Base-by-base conservation (phyloP, 352 stramenopile genomes). In the Phytophthora cajani region DNA sequence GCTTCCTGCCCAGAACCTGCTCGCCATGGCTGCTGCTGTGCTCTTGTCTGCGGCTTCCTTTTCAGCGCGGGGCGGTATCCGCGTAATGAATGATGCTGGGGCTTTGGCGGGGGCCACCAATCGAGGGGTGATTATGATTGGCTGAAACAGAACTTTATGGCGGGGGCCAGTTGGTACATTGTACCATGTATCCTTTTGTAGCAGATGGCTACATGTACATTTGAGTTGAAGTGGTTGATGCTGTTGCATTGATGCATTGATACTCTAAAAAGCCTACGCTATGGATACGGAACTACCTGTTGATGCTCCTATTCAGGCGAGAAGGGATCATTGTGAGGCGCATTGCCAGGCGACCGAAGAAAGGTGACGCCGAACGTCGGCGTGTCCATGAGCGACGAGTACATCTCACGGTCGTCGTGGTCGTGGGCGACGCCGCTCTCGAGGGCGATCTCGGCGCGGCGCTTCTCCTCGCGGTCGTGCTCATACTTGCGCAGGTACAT, bases 1-100 rank as follows among this genome's bases (percentile, higher is more conserved):
- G 1, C 85, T 86, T 38, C 82, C 86, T 62, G 83, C 88, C 88
- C 88, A 95, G 81, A 95, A 95, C 69, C 86, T 79, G 65, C 88
- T 95, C 73, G 87, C 87, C 85, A 93, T 42, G 36, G 36, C 36
- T 95, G 59, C 32, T 65, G 33, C 42, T 51, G 38, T 67, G 36
- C 47, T 77, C 42, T n/a, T 70, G 52, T 74, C 59, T 25, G 32
- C 3, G 50, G 40, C 53, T 72, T 62, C 58, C 58, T 42, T 30
- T 42, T 42, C 36, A 42, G 36, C 36, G 36, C 36, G 36, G 36
- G 55, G 60, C 53, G 46, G 63, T 53, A 75, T 71, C 68, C 58
- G 67, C 71, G 70, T 73, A 62, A 74, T 42, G 36, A 42, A 74
- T 42, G 11, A 42, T 42, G 36, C 36, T 42, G 38, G 55, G 67